phyloP scores from a whole-genome alignment of 805 yeast genomes.

The Candida dajiaensis region DNA sequence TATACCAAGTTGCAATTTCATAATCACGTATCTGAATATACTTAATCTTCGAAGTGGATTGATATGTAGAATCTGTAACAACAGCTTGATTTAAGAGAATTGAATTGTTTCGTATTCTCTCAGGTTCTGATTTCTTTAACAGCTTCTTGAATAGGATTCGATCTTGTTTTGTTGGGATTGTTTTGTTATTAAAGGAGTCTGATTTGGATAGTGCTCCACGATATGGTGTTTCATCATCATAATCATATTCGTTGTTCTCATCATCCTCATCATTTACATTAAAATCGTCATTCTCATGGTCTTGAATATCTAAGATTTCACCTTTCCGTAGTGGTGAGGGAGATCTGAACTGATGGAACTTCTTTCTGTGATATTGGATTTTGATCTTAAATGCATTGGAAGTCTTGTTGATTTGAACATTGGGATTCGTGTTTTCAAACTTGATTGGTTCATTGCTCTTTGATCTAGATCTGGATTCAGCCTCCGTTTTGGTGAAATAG shows the following conservation, averaged over 20 bases:
- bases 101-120: slow-evolving; percentile 32
- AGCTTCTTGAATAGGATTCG: slow-evolving; percentile 41
- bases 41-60: slow-evolving; percentile 23
- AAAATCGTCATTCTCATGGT: slow-evolving; percentile 22
- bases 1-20: slow-evolving; percentile 87
- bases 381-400: slow-evolving; percentile 20
- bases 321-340: slow-evolving; percentile 18
- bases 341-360: slow-evolving; percentile 20
- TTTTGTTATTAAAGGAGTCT: slow-evolving; percentile 52
- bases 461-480: neutral
- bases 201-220: slow-evolving; percentile 56
- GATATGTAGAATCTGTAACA: slow-evolving; percentile 4
- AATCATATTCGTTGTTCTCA: slow-evolving; percentile 6
- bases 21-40: slow-evolving; percentile 64
- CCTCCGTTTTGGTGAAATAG: neutral
- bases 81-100: slow-evolving; percentile 21
- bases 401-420: slow-evolving; percentile 15
- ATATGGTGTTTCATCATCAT: slow-evolving; percentile 56
- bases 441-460: neutral
- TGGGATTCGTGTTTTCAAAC: slow-evolving; percentile 15
- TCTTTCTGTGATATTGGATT: slow-evolving; percentile 11
- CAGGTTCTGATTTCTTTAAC: slow-evolving; percentile 32
- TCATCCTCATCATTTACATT: slow-evolving; percentile 17
- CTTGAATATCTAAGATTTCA: slow-evolving; percentile 17
- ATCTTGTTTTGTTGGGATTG: slow-evolving; percentile 54